A percentile compares a stretch with the other conserved stretches of the same genome.
phyloP scores from a whole-genome alignment of 495 filamentous ascomycete genomes.

The Mycothermus thermophilus region DNA sequence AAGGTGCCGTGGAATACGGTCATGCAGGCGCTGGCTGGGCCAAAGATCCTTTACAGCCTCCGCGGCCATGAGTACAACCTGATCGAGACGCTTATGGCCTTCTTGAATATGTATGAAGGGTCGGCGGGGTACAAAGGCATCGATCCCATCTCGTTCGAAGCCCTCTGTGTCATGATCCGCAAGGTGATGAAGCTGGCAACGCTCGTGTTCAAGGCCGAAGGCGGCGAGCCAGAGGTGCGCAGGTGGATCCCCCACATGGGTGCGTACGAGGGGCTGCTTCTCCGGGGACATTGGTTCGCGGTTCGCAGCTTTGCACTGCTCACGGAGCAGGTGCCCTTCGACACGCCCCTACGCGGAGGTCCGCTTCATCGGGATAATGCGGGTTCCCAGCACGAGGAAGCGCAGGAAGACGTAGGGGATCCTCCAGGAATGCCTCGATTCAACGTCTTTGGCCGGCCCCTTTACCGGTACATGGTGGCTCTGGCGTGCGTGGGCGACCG shows the following conservation, averaged over 20 bases:
- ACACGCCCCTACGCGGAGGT: too few species aligned
- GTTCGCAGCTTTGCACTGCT: background rate
- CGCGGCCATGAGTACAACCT: conserved; percentile 1
- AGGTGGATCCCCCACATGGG: background rate
- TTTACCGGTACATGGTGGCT: conserved; percentile 26
- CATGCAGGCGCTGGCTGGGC: conserved; percentile 11
- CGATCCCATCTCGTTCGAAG: conserved; percentile 11
- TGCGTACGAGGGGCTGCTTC: conserved; percentile 4
- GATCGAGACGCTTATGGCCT: conserved; percentile 7
- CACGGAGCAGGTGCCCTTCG: background rate
- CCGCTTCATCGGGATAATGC: background rate
- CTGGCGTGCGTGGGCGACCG: conserved; percentile 22
- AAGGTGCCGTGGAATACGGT: conserved; percentile 15
- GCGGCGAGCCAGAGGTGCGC: conserved; percentile 1
- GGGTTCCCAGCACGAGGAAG: background rate
- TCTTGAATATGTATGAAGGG: conserved; percentile 9
- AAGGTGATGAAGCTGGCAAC: conserved; percentile 9
- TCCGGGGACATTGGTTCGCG: background rate
- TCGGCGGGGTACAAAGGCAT: conserved; percentile 3
- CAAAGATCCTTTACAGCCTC: conserved; percentile 6
- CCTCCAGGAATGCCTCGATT: conserved; percentile 7
- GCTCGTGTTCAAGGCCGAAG: background rate
- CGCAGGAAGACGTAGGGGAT: background rate
- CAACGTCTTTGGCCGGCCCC: conserved; percentile 14
- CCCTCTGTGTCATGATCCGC: conserved; percentile 8